A percentile compares a stretch with the other conserved stretches of the same genome.
Conservation (phyloP, 257 asterid species). For the Nicotiana attenuata region DNA sequence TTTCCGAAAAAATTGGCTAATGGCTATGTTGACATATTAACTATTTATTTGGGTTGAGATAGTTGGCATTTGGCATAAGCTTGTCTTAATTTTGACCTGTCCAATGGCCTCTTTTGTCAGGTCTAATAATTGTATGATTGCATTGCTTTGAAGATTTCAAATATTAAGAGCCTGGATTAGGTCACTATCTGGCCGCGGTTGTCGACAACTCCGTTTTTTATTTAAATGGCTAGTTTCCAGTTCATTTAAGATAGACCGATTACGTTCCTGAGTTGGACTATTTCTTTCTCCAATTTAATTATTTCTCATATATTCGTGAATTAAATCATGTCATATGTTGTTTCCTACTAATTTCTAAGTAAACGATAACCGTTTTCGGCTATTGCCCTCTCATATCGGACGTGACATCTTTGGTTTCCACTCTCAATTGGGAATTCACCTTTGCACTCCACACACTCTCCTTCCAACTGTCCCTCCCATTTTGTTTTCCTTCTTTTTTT, state of each 20-base stretch:
- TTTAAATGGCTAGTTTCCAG: neutral
- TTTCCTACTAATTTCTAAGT: neutral
- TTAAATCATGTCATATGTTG: neutral
- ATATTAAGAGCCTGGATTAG: neutral
- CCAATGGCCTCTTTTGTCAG: neutral
- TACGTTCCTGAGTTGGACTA: neutral
- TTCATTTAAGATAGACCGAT: neutral
- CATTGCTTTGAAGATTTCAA: neutral
- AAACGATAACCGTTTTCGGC: neutral
- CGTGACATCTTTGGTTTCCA: neutral
- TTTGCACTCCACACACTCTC: neutral
- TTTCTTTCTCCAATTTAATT: neutral
- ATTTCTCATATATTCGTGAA: neutral
- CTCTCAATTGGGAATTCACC: neutral
- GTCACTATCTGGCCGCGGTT: neutral
- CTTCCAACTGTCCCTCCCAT: neutral
- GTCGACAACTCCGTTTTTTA: neutral
- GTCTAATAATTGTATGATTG: neutral
- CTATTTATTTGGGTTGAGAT: neutral
- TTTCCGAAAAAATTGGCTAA: neutral
- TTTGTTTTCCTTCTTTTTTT: neutral
- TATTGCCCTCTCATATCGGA: neutral
- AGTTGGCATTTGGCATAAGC: constrained; percentile 23
- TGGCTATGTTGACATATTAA: neutral
- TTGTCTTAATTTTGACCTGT: constrained; percentile 14